Evolutionary conservation across 2,329 filamentous ascomycete genomes (phyloP), one percentile per base, ranked within the genome.

Genomic region (Ophiocordyceps camponoti-saundersi): DNA sequence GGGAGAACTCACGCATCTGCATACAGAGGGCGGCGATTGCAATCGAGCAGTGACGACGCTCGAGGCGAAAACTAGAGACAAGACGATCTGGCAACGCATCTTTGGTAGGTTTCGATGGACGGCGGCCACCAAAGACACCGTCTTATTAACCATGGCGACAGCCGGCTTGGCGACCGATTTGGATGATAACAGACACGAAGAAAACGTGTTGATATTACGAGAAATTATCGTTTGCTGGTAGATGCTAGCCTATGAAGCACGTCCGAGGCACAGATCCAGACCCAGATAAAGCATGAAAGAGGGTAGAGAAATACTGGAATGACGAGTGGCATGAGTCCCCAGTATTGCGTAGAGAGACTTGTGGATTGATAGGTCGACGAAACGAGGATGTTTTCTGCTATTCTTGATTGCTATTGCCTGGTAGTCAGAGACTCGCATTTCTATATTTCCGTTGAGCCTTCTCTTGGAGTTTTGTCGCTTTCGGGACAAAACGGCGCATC

Each of bases 401-500:
- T 7, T 10, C 6, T 18, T 18, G n/a, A 7, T 16, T 10, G 36
- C 36, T 18, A 39, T 39, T 39, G 36, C 36, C 5, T 40, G n/a
- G 8, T 40, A 21, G 7, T 29, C 10, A 18, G 36, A 40, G 18
- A n/a, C 36, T 40, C 36, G 36, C n/a, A 40, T 3, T 20, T 18
- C 18, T 40, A 10, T n/a, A 20, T n/a, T 12, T 40, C 36, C n/a
- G n/a, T 18, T 11, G 36, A 20, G 36, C 36, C 36, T 20, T n/a
- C 36, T 40, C 36, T n/a, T 40, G 36, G 16, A 11, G 36, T 18
- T 20, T 40, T 40, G n/a, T 40, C 36, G 36, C n/a, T 40, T 5
- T 40, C 36, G 36, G n/a, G 10, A 21, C 8, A 40, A 41, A 46
- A 51, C 3, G 48, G 45, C 29, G 36, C 29, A 12, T 52, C 50